These are phyloP conservation scores for Lineolata rhizophorae DNA, from an alignment of 495 filamentous ascomycete species.

Conservation along the genomic window DNA sequence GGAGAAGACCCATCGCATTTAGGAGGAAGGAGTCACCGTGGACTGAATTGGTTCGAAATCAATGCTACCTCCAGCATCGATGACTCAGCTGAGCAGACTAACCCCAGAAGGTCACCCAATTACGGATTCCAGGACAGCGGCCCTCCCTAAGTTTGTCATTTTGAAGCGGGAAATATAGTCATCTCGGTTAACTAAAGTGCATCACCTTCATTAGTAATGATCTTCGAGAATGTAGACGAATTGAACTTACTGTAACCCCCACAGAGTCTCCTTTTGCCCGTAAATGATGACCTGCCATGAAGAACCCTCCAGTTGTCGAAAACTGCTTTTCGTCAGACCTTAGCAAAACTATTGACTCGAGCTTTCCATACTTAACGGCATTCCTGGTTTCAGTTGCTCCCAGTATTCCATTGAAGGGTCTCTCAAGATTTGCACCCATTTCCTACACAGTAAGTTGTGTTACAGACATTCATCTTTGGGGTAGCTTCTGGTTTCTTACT, in stretches of 20 bases:
- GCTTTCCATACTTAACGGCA: slow-evolving; percentile 37
- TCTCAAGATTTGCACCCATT: slow-evolving; percentile 38
- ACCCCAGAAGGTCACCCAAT: background rate
- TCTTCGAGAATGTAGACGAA: slow-evolving; percentile 1
- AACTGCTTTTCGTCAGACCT: slow-evolving; percentile 29
- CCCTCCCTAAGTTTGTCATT: slow-evolving; percentile 39
- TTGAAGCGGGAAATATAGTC: slow-evolving; percentile 65
- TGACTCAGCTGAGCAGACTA: too few relatives aligned
- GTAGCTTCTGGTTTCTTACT: slow-evolving; percentile 4
- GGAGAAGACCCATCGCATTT: too few relatives aligned
- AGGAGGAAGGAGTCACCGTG: too few relatives aligned
- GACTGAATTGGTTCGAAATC: too few relatives aligned
- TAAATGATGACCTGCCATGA: slow-evolving; percentile 64
- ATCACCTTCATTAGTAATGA: slow-evolving; percentile 8
- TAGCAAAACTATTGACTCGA: background rate
- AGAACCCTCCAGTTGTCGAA: slow-evolving; percentile 94
- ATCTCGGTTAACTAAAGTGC: slow-evolving; percentile 76
- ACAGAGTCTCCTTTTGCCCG: slow-evolving; percentile 66
- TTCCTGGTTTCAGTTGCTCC: slow-evolving; percentile 61
- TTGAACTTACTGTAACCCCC: slow-evolving; percentile 58
- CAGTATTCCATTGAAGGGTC: slow-evolving; percentile 42
- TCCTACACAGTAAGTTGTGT: too few relatives aligned
- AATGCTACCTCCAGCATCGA: too few relatives aligned
- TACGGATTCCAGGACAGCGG: slow-evolving; percentile 24
- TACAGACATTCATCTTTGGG: slow-evolving; percentile 1